Conservation (phyloP, 495 filamentous ascomycete genomes). For the Penicillium roqueforti region DNA sequence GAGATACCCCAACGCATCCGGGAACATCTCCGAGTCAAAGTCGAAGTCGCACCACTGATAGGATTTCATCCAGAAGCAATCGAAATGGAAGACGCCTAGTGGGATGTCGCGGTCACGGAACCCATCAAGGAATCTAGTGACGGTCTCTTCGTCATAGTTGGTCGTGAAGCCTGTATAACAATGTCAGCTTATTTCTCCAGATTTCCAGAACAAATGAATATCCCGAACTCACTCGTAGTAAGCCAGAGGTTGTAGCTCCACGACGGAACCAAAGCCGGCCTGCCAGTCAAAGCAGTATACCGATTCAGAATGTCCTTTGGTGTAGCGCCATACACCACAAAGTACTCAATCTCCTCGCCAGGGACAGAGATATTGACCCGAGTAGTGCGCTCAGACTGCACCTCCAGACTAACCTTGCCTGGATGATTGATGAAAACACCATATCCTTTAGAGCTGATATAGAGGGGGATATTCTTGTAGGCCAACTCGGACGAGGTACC, state of each 20-base stretch:
- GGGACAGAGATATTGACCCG: conserved; percentile 60
- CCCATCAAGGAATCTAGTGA: conserved; percentile 61
- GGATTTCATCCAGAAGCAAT: conserved; percentile 62
- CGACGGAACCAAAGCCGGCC: conserved; percentile 54
- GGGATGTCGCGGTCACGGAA: conserved; percentile 63
- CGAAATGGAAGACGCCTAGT: conserved; percentile 67
- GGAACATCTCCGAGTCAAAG: conserved; percentile 65
- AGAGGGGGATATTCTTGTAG: conserved; percentile 73
- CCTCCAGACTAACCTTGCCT: conserved; percentile 57
- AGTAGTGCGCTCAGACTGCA: conserved; percentile 63
- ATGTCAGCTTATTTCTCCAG: neutral
- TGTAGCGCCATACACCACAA: conserved; percentile 61
- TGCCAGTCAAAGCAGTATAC: conserved; percentile 60
- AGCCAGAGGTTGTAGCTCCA: conserved; percentile 73
- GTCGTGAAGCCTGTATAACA: conserved; percentile 54
- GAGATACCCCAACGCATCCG: conserved; percentile 60
- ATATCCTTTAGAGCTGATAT: conserved; percentile 63
- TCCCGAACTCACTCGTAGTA: conserved; percentile 46
- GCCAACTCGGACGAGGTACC: conserved; percentile 66
- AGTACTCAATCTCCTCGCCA: conserved; percentile 56
- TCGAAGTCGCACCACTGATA: conserved; percentile 75
- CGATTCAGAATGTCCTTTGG: conserved; percentile 63
- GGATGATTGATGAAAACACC: conserved; percentile 65
- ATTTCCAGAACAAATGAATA: neutral
- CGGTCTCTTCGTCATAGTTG: conserved; percentile 63